Evolutionary conservation across 148 eudicot genomes (phyloP).

Genomic region (Rhododendron henanense): DNA sequence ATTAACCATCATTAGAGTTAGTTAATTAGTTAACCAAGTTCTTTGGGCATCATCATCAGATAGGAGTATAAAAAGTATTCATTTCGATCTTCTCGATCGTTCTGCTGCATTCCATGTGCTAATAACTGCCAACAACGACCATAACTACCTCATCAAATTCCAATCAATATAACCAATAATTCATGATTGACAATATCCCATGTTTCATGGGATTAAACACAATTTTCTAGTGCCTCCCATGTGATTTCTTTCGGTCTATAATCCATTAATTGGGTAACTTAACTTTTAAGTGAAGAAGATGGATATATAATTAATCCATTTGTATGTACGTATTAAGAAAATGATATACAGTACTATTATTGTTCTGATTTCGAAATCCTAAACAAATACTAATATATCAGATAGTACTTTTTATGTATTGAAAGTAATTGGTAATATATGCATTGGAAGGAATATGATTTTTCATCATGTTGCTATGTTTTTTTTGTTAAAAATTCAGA

Average conservation of each 20-base stretch:
- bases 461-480: not conserved
- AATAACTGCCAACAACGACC: not conserved
- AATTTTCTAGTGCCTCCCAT: not conserved
- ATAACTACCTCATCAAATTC: not conserved
- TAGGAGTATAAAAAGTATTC: not conserved
- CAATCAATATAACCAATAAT: not conserved
- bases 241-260: not conserved
- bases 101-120: constrained; percentile 7
- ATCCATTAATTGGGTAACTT: not conserved
- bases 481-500: not conserved
- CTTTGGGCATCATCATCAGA: not conserved
- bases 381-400: not conserved
- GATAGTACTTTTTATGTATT: too few species aligned
- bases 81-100: not conserved
- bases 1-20: not conserved
- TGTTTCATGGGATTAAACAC: not conserved
- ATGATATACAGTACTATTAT: not conserved
- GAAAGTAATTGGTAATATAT: not conserved
- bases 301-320: not conserved
- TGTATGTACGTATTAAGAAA: not conserved
- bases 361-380: not conserved
- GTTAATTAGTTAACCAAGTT: not conserved
- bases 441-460: not conserved
- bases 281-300: not conserved
- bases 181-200: not conserved